Evolutionary conservation across 2,329 filamentous ascomycete genomes (phyloP).

Genomic region (Ascochyta pisi): DNA sequence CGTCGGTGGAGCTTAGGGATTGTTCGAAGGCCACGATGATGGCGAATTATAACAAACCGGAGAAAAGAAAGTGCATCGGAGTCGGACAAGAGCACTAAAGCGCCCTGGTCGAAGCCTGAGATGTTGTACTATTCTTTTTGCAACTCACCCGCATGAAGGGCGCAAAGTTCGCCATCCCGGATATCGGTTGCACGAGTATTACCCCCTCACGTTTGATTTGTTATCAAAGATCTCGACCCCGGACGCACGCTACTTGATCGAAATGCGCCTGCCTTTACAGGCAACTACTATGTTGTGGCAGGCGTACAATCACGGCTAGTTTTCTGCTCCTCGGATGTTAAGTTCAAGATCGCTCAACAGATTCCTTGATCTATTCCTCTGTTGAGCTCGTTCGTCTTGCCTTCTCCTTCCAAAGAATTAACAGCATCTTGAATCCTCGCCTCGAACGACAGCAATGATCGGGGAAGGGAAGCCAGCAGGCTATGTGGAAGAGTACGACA

Average conservation of each 20-base stretch:
- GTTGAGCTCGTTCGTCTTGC: not conserved
- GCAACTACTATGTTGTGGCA: not conserved
- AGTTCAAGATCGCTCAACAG: not conserved
- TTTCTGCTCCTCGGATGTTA: not conserved
- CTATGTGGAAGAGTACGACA: constrained; percentile 21
- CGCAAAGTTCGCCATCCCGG: not conserved
- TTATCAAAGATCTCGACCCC: not conserved
- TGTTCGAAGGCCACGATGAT: not conserved
- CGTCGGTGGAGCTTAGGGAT: not conserved
- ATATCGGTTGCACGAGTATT: not conserved
- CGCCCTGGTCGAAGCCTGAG: not conserved
- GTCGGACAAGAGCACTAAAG: not conserved
- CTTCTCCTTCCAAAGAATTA: not conserved
- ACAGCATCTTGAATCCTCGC: not conserved
- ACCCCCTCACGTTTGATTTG: not conserved
- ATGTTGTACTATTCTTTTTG: not conserved
- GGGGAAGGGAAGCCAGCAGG: constrained; percentile 11
- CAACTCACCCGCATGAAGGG: not conserved
- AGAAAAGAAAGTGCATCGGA: not conserved
- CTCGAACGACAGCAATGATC: constrained; percentile 4
- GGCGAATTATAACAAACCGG: not conserved
- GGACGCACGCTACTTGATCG: not conserved
- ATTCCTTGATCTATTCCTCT: not conserved
- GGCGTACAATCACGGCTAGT: not conserved
- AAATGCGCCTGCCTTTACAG: constrained; percentile 1